Evolutionary conservation across 306 rosid species (phyloP).

Genomic region (Citrullus amarus): DNA sequence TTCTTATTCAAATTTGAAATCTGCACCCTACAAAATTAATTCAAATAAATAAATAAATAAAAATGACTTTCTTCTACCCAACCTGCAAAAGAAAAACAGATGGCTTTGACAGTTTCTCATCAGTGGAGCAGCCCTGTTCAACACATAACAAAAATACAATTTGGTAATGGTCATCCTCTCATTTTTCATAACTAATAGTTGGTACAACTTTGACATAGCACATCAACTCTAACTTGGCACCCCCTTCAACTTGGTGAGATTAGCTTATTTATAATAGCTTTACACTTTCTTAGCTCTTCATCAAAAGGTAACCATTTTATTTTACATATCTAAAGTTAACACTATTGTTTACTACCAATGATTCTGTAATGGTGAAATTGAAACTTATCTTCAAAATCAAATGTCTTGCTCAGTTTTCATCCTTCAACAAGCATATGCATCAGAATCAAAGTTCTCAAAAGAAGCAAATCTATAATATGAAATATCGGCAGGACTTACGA

Average conservation of each 20-base stretch:
- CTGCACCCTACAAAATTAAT: neutral
- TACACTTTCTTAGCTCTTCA: neutral
- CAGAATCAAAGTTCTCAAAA: neutral
- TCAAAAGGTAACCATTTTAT: neutral
- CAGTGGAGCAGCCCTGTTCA: neutral
- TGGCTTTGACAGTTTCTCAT: conserved; percentile 5
- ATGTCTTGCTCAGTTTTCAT: neutral
- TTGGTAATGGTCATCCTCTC: neutral
- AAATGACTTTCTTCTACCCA: neutral
- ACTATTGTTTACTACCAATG: neutral
- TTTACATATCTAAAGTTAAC: too few relatives aligned
- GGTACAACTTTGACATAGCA: neutral
- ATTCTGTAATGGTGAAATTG: neutral
- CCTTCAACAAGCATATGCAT: neutral
- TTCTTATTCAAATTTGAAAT: neutral
- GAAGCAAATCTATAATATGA: neutral
- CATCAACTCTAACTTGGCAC: neutral
- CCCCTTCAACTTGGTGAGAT: neutral
- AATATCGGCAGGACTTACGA: neutral
- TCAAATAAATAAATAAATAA: neutral
- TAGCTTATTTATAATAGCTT: neutral
- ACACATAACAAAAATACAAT: neutral
- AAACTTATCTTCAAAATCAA: neutral
- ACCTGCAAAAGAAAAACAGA: neutral
- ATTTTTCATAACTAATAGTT: neutral